Conservation (phyloP, 2,329 filamentous ascomycete species). For the Trichoderma brevicompactum region DNA sequence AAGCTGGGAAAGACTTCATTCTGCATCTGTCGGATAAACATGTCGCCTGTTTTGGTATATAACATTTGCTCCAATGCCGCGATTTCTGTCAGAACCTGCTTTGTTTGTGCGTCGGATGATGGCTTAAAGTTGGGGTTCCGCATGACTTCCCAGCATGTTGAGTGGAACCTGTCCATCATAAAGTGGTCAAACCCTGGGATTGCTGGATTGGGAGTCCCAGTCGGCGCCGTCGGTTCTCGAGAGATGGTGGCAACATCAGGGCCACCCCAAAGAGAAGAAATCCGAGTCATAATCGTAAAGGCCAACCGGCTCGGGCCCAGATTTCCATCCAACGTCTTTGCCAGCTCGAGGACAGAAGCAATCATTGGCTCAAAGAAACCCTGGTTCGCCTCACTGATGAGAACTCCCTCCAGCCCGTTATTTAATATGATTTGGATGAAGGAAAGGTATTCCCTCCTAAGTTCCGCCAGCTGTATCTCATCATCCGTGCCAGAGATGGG, state of each 20-base stretch:
- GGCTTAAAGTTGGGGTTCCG: conserved; percentile 78
- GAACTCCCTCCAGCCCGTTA: conserved; percentile 84
- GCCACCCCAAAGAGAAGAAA: conserved; percentile 89
- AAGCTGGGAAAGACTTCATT: conserved; percentile 66
- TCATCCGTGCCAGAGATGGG: conserved; percentile 91
- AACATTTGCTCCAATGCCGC: conserved; percentile 86
- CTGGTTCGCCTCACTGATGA: conserved; percentile 90
- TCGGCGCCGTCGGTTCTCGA: conserved; percentile 55
- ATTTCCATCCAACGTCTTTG: conserved; percentile 72
- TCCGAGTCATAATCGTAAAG: conserved; percentile 79
- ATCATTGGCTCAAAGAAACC: conserved; percentile 87
- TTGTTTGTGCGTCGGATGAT: conserved; percentile 80
- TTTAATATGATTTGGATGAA: conserved; percentile 89
- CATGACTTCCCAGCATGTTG: conserved; percentile 87
- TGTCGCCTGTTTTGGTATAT: conserved; percentile 83
- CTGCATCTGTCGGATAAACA: conserved; percentile 74
- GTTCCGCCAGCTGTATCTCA: conserved; percentile 89
- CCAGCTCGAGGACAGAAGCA: conserved; percentile 80
- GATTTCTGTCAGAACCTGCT: conserved; percentile 86
- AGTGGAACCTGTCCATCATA: conserved; percentile 86
- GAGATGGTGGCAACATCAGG: conserved; percentile 70
- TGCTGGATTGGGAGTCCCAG: conserved; percentile 56
- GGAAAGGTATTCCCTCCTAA: conserved; percentile 92
- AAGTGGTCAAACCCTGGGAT: conserved; percentile 92
- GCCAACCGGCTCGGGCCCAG: conserved; percentile 69